Evolutionary conservation across 495 filamentous ascomycete genomes (phyloP), one percentile per base, ranked within the genome.

Genomic region (Penicillium ochrochloron): DNA sequence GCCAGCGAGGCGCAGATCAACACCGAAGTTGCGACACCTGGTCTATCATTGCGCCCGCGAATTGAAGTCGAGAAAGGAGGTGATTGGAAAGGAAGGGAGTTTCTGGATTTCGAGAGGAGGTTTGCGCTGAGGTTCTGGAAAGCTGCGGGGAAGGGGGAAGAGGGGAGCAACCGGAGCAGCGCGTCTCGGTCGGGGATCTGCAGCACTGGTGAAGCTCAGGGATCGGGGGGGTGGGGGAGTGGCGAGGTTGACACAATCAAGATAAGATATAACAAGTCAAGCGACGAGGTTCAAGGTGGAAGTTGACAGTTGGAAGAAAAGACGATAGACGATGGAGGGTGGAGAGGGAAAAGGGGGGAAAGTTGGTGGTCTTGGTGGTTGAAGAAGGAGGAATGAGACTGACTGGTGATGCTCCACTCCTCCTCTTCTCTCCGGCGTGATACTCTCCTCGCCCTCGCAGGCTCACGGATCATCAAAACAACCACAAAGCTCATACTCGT

Each of bases 1-100:
- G 59, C 70, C 65, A 63, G 62, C 68, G 69, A 73, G 72, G 71
- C 70, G 72, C 68, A 75, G 71, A 74, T 79, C 74, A 79, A 76
- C 71, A 70, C 65, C 67, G 61, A 74, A 73, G 70, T 67, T 67
- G 73, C 64, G 64, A 66, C 64, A 73, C 60, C 63, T 62, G 60
- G 62, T 67, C 66, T 70, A 48, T 73, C 59, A 72, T 67, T 5
- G 85, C 81, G 61, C 61, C 59, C 25, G 29, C 35, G 44, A 59
- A 60, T 61, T 65, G 59, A 58, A 27, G 73, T 5, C 83, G 80
- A 11, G 73, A 69, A 14, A 73, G 71, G 29, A 73, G 71, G 29
- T 31, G 39, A 17, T 58, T 19, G 25, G 62, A 46, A 63, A 51
- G 25, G 25, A 27, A 63, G 50, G 52, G 42, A 48, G 48, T 50